These are phyloP conservation scores for Aurantiochytrium sp. DNA, from an alignment of 108 stramenopile species.

Conservation along the genomic window DNA sequence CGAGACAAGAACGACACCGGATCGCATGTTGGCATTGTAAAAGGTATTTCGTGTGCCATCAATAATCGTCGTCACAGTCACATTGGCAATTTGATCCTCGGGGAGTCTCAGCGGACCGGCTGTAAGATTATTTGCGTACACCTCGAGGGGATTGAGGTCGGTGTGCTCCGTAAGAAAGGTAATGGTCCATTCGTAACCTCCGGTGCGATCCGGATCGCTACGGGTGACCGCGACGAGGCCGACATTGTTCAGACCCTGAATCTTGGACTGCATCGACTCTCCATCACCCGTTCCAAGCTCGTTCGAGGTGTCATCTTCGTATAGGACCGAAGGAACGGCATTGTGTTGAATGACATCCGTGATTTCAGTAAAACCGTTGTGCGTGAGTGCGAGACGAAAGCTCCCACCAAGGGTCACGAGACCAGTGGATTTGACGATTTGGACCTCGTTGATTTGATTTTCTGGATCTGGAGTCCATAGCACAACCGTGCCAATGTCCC, in stretches of 20 bases:
- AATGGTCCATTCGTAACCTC: conserved; percentile 9
- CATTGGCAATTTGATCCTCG: not conserved
- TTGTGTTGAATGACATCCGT: not conserved
- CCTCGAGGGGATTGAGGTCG: not conserved
- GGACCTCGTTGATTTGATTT: not conserved
- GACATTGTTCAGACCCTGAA: not conserved
- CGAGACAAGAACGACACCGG: not conserved
- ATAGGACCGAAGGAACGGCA: not conserved
- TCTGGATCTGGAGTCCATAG: conserved; percentile 1
- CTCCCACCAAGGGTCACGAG: not conserved
- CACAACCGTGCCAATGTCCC: not conserved
- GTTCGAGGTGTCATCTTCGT: not conserved
- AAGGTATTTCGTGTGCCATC: not conserved
- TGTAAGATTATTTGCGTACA: not conserved
- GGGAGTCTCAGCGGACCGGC: not conserved
- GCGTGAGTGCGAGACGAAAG: not conserved
- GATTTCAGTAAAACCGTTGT: not conserved
- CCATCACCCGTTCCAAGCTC: not conserved
- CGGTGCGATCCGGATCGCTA: not conserved
- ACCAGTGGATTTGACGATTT: not conserved
- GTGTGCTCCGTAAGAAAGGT: conserved; percentile 5
- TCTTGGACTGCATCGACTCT: conserved; percentile 13
- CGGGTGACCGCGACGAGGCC: conserved; percentile 2
- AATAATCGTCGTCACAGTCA: not conserved
- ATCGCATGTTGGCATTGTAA: conserved; percentile 1